Evolutionary conservation across 495 filamentous ascomycete species (phyloP).

Genomic region (Cercophora newfieldiana): DNA sequence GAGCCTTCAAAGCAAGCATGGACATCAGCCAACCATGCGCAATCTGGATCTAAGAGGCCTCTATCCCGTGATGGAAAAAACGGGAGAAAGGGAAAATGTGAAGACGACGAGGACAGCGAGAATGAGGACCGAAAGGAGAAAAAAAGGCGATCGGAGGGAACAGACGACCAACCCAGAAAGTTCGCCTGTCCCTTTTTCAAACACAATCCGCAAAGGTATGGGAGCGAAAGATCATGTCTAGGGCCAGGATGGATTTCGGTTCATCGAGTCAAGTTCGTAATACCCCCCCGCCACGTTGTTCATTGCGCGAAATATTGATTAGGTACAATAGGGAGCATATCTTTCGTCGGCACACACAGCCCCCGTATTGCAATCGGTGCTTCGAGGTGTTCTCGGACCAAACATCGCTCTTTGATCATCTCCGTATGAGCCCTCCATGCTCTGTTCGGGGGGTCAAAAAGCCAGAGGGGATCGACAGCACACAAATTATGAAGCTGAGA

Average conservation of each 20-base stretch:
- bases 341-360: neutral
- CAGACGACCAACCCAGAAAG: neutral
- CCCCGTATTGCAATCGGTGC: neutral
- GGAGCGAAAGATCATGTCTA: neutral
- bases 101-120: neutral
- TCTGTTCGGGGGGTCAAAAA: neutral
- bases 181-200: constrained; percentile 13
- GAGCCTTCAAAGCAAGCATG: too few species aligned
- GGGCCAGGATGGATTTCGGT: neutral
- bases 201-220: neutral
- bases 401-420: neutral
- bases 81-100: too few species aligned
- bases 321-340: neutral
- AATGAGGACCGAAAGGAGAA: neutral
- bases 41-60: too few species aligned
- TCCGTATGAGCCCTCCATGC: neutral
- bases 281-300: neutral
- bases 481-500: neutral
- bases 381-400: neutral
- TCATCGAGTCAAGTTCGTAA: neutral
- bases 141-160: neutral
- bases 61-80: too few species aligned
- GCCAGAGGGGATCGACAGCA: neutral
- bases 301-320: neutral
- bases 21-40: too few species aligned